Evolutionary conservation across 129 eudicot species (phyloP), one percentile per base, ranked within the genome.

Genomic region (Dittrichia graveolens): DNA sequence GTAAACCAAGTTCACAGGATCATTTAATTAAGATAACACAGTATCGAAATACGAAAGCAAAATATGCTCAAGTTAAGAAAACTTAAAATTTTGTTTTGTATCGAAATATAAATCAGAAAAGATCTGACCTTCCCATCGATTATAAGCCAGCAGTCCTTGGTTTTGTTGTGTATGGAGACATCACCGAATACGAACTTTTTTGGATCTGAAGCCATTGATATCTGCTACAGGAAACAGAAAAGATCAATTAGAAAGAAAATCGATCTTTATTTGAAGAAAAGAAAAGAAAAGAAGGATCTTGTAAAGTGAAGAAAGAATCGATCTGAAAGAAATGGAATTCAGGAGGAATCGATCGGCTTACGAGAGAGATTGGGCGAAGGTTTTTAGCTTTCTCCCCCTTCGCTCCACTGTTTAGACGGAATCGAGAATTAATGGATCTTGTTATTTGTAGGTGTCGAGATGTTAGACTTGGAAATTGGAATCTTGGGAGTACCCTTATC

Each of bases 71-170:
- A 42, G 14, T 35, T 34, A 64, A 44, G 41, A 56, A 34, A 38
- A 55, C 31, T 24, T 24, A n/a, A 54, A 7, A 3, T 57, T 3
- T 12, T 60, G 19, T 11, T 3, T 15, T 44, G 15, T 38, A 16
- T n/a, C 14, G 43, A 45, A 59, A 68, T 47, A 9, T 10, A 24
- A 78, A 61, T 49, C 12, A 15, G 9, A 61, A 62, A 48, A 44
- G 81, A 87, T 78, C 87, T 53, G 37, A 92, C 98, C 96, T 92
- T 92, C 79, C 96, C 98, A 8, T 82, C 67, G 40, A 92, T 87
- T 7, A 92, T 60, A 8, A 92, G 86, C 98, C 98, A 92, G 65
- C 98, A 92, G 68, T 92, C 98, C 77, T 89, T 89, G 46, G 90
- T 89, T 63, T 78, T 82, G 85, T 87, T 85, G 82, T 92, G 98